Evolutionary conservation across 352 stramenopile species (phyloP).

Genomic region (Pythium utonaiense): DNA sequence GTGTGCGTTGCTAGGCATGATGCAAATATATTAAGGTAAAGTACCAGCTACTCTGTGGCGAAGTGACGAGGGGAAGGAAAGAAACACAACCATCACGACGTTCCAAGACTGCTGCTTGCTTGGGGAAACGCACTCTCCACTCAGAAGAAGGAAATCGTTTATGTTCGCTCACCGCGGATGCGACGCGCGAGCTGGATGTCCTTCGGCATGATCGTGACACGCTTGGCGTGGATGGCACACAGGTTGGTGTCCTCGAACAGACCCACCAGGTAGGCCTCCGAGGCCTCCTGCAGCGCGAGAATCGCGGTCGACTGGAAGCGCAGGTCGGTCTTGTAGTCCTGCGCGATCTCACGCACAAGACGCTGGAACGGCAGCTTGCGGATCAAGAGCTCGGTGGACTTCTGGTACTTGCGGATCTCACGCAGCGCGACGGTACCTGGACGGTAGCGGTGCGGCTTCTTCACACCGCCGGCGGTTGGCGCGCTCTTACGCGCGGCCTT

Average conservation of each 20-base stretch:
- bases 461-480: slow-evolving; percentile 76
- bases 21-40: slow-evolving; percentile 26
- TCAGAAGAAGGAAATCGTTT: slow-evolving; percentile 4
- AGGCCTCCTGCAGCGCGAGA: slow-evolving; percentile 71
- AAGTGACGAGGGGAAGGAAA: slow-evolving; percentile 7
- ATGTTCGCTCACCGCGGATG: slow-evolving; percentile 56
- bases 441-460: slow-evolving; percentile 47
- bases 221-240: slow-evolving; percentile 93
- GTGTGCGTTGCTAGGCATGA: neutral
- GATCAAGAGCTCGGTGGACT: slow-evolving; percentile 88
- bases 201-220: slow-evolving; percentile 97
- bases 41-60: slow-evolving; percentile 14
- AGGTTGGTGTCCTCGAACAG: slow-evolving; percentile 91
- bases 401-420: slow-evolving; percentile 93
- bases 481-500: slow-evolving; percentile 85
- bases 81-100: slow-evolving; percentile 2
- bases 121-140: neutral
- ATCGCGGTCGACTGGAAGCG: slow-evolving; percentile 66
- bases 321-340: slow-evolving; percentile 43
- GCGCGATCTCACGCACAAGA: slow-evolving; percentile 77
- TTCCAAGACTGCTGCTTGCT: neutral
- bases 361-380: slow-evolving; percentile 91
- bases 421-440: slow-evolving; percentile 68
- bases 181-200: slow-evolving; percentile 94
- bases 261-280: slow-evolving; percentile 83